These are phyloP conservation scores for Malus fusca DNA, from an alignment of 306 rosid species.

Conservation along the genomic window DNA sequence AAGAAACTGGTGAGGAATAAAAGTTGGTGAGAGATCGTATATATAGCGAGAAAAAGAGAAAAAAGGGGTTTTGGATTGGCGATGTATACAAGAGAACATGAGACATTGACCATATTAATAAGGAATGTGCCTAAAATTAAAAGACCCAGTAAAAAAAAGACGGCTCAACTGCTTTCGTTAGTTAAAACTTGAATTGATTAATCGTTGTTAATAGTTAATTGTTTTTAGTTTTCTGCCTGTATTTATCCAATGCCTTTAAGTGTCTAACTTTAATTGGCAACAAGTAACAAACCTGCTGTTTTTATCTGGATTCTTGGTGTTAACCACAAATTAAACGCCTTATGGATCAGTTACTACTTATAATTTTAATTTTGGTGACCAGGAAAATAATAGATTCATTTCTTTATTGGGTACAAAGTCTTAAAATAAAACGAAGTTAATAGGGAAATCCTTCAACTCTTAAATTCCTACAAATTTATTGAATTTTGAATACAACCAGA, in stretches of 20 bases:
- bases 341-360: not conserved
- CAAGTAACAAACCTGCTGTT: not conserved
- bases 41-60: not conserved
- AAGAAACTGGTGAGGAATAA: not conserved
- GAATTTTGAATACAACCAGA: too few species aligned
- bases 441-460: too few species aligned
- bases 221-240: not conserved
- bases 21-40: not conserved
- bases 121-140: not conserved
- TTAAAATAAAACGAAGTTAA: not conserved
- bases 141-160: not conserved
- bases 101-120: not conserved
- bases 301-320: slow-evolving; percentile 13
- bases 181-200: not conserved
- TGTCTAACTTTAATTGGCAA: not conserved
- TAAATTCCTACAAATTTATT: too few species aligned
- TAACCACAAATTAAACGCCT: not conserved
- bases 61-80: not conserved
- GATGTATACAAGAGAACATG: not conserved
- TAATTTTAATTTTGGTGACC: not conserved
- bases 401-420: not conserved
- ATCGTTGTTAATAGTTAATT: not conserved
- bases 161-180: not conserved
- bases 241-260: slow-evolving; percentile 3
- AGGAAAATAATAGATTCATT: not conserved